A percentile compares a stretch with the other conserved stretches of the same genome.
Evolutionary conservation across 2,329 filamentous ascomycete genomes (phyloP).

Genomic region (Fusarium humuli): DNA sequence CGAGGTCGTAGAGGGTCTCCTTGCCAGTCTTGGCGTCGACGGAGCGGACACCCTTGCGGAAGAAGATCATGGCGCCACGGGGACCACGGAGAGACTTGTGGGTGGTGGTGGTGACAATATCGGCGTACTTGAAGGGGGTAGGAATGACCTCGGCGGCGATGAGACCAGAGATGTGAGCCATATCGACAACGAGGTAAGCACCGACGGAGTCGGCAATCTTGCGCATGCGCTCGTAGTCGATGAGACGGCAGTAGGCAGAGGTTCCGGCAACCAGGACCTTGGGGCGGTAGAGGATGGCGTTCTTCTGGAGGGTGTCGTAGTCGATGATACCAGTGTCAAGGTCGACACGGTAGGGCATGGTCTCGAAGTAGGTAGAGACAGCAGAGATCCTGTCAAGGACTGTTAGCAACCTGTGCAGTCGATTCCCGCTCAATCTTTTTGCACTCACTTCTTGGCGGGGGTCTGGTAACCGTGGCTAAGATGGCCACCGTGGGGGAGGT

Average conservation of each 20-base stretch:
- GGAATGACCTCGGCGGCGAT: conserved; percentile 94
- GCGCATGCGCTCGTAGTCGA: conserved; percentile 96
- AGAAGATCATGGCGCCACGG: conserved; percentile 99
- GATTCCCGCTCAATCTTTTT: not conserved
- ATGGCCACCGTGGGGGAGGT: conserved; percentile 94
- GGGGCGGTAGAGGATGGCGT: conserved; percentile 90
- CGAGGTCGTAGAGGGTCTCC: conserved; percentile 90
- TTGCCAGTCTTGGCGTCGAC: conserved; percentile 92
- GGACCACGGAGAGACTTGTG: conserved; percentile 99
- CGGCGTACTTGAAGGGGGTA: conserved; percentile 90
- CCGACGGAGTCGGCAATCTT: conserved; percentile 94
- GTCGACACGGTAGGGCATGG: conserved; percentile 93
- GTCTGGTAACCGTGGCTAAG: conserved; percentile 98
- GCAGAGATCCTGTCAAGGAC: conserved; percentile 78
- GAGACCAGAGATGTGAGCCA: conserved; percentile 98
- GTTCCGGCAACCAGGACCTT: conserved; percentile 97
- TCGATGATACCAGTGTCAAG: conserved; percentile 95
- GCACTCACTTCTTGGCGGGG: conserved; percentile 82
- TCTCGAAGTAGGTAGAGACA: conserved; percentile 99
- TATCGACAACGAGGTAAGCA: conserved; percentile 95
- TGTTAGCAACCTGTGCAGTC: conserved; percentile 12
- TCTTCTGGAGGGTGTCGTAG: conserved; percentile 91
- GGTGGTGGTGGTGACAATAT: conserved; percentile 97
- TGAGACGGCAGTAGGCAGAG: conserved; percentile 96
- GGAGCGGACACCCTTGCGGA: conserved; percentile 94